Evolutionary conservation across 352 stramenopile genomes (phyloP), one percentile per base, ranked within the genome.

Genomic region (Globisporangium ultimum): DNA sequence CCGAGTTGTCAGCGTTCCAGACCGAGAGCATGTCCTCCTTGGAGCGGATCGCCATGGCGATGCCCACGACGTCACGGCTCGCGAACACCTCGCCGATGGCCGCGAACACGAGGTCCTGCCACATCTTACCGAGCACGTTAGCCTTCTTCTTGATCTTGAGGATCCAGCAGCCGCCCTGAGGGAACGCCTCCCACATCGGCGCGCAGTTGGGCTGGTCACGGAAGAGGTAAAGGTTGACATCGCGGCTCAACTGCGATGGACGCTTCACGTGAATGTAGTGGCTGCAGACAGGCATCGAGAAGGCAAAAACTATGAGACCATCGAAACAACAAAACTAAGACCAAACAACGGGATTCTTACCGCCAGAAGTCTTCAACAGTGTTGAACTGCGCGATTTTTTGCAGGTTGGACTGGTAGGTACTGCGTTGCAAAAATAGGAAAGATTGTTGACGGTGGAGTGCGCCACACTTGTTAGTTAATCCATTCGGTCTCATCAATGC

Each of bases 91-190:
- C 91, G 57, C 91, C 91, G 61, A 98, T 87, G 47, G 88, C 89
- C 20, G 90, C 90, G 65, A 98, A 94, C 41, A 94, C 89, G 46
- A 98, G 77, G 67, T 98, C 91, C 71, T 97, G 91, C 91, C 91
- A 98, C 87, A 98, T 96, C 72, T 98, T 98, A 49, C 91, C 89
- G 12, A 98, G 76, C 57, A 98, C 89, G 55, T 95, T 95, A 64
- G 84, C 84, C 72, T 95, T 96, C 78, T 97, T 97, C 72, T 97
- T 96, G 70, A 98, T 96, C 75, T 97, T 97, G 62, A 98, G 77
- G 71, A 98, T 98, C 91, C 91, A 98, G 80, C 91, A 97, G 49
- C 91, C 91, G 55, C 91, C 91, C 65, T 97, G 88, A 17, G 91
- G 91, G 75, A 96, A 97, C 15, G 82, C 85, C 68, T 97, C 88